phyloP scores from a whole-genome alignment of 202 grass and related monocot genomes.

The Setaria viridis region DNA sequence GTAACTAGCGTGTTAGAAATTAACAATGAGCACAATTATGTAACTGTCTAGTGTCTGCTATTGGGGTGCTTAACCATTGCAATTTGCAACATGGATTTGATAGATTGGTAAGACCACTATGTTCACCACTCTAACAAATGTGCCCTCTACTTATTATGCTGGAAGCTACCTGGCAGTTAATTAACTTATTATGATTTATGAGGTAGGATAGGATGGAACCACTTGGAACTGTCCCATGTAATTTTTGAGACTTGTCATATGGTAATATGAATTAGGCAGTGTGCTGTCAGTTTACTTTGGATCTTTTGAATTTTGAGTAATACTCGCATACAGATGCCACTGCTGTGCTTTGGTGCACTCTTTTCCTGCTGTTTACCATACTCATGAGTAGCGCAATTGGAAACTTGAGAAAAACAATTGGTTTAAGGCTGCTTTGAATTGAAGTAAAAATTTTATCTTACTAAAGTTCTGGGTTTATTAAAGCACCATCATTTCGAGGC shows the following conservation, averaged over 20 bases:
- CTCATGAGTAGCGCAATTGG: background rate
- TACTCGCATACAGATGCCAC: background rate
- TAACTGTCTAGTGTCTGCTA: background rate
- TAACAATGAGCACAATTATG: background rate
- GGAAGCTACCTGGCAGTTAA: background rate
- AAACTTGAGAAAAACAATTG: background rate
- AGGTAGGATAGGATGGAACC: background rate
- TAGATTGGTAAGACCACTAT: background rate
- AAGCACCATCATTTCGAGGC: background rate
- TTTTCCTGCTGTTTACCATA: background rate
- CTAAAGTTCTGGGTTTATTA: background rate
- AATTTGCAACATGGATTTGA: background rate
- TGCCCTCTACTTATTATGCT: no score
- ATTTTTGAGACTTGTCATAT: background rate
- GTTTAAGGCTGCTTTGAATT: background rate
- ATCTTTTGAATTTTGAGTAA: background rate
- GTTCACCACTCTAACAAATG: no score
- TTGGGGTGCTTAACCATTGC: background rate
- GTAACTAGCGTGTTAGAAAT: background rate
- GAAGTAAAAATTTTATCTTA: background rate
- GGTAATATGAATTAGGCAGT: background rate
- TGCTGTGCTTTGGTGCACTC: background rate
- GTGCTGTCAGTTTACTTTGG: background rate
- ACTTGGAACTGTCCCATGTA: background rate
- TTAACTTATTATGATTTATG: background rate